phyloP scores from a whole-genome alignment of 2,329 filamentous ascomycete genomes.

The Fonsecaea pugnacius region DNA sequence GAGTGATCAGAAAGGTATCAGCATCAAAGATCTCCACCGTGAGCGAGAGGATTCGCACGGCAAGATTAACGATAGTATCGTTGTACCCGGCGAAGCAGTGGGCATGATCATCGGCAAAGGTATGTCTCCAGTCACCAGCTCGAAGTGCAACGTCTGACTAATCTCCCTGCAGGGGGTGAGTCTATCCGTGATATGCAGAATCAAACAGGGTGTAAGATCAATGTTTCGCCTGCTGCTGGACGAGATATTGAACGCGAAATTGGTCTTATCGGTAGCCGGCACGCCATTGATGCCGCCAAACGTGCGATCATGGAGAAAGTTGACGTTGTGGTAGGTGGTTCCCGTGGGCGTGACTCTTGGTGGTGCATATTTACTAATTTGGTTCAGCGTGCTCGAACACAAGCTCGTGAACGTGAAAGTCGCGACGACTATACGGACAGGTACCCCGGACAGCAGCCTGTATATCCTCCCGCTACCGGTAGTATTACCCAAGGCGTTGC shows the following conservation, averaged over 20 bases:
- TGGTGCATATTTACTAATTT: constrained; percentile 39
- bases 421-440: constrained; percentile 42
- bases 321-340: constrained; percentile 75
- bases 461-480: constrained; percentile 38
- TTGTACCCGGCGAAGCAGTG: constrained; percentile 86
- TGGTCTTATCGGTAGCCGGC: constrained; percentile 75
- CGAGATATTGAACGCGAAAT: constrained; percentile 84
- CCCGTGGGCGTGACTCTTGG: not conserved
- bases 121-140: constrained; percentile 34
- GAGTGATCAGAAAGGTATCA: constrained; percentile 64
- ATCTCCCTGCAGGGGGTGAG: constrained; percentile 66
- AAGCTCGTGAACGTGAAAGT: constrained; percentile 49
- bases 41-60: constrained; percentile 48
- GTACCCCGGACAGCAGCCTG: constrained; percentile 41
- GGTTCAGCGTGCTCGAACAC: constrained; percentile 51
- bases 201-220: constrained; percentile 88
- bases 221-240: constrained; percentile 80
- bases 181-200: constrained; percentile 94
- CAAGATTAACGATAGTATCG: constrained; percentile 80
- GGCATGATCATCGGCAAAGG: constrained; percentile 96
- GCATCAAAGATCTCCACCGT: constrained; percentile 41
- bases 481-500: constrained; percentile 45
- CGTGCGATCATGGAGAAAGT: constrained; percentile 88
- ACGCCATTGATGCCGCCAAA: constrained; percentile 80
- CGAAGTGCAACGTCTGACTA: constrained; percentile 1